phyloP scores from a whole-genome alignment of 257 asterid genomes.

The Jacaranda copaia region DNA sequence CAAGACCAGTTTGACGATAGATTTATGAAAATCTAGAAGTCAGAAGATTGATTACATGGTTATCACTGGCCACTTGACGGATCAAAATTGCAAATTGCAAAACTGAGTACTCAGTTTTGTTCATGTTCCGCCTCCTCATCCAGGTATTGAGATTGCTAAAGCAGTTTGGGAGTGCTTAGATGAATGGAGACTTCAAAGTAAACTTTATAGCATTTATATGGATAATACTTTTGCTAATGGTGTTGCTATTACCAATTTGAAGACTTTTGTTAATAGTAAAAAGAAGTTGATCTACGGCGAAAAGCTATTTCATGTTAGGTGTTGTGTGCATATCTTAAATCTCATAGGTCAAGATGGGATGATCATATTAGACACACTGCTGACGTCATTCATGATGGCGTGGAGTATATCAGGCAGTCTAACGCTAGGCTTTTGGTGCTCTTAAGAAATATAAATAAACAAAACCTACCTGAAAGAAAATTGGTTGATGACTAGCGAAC shows the following conservation, averaged over 20 bases:
- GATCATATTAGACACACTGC: no score
- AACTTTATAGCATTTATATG: neutral
- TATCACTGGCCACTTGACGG: slow-evolving; percentile 7
- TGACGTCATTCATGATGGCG: no score
- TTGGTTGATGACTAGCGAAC: no score
- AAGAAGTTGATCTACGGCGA: neutral
- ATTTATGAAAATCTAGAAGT: slow-evolving; percentile 7
- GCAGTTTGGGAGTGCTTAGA: slow-evolving; percentile 23
- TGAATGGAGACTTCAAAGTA: neutral
- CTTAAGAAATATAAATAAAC: no score
- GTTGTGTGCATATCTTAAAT: neutral
- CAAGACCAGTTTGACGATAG: neutral
- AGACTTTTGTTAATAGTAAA: neutral
- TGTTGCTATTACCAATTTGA: neutral
- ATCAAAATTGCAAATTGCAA: slow-evolving; percentile 11
- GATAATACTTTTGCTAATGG: neutral
- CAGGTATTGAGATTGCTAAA: neutral
- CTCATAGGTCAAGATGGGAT: neutral
- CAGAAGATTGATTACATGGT: slow-evolving; percentile 17
- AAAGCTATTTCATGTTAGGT: neutral
- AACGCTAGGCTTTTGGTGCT: no score
- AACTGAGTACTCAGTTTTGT: slow-evolving; percentile 3
- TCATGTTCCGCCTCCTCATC: slow-evolving; percentile 5
- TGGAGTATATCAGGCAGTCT: no score
- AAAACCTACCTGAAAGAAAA: no score